Evolutionary conservation across 352 stramenopile species (phyloP).

Genomic region (Blastocystis sp.): DNA sequence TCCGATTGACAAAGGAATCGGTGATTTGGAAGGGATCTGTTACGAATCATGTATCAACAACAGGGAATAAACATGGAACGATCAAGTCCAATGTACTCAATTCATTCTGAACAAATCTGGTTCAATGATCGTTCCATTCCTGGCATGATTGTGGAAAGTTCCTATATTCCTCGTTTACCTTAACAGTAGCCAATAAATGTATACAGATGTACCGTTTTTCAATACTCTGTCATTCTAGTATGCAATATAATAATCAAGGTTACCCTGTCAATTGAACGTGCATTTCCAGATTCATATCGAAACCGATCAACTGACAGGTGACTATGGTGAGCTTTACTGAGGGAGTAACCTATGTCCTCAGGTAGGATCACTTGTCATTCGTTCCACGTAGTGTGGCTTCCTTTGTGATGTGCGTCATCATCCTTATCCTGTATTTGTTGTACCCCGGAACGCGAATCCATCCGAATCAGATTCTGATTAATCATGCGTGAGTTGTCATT

Average conservation of each 20-base stretch:
- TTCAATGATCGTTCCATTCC: no score
- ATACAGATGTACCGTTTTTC: no score
- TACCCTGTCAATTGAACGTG: not conserved
- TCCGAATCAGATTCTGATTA: constrained; percentile 54
- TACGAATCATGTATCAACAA: no score
- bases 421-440: not conserved
- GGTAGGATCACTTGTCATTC: not conserved
- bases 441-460: constrained; percentile 38
- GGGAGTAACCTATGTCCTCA: not conserved
- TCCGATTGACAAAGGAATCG: no score
- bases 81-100: no score
- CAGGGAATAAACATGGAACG: no score
- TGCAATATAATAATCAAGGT: constrained; percentile 24
- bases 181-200: no score
- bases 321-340: constrained; percentile 10
- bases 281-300: not conserved
- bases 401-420: constrained; percentile 17
- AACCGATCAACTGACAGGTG: no score
- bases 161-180: no score
- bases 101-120: no score
- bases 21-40: no score
- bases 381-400: constrained; percentile 10
- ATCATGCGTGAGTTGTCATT: not conserved
- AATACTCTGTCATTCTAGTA: not conserved
- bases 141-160: no score